phyloP scores from a whole-genome alignment of 306 rosid species.

The Albizia julibrissin region DNA sequence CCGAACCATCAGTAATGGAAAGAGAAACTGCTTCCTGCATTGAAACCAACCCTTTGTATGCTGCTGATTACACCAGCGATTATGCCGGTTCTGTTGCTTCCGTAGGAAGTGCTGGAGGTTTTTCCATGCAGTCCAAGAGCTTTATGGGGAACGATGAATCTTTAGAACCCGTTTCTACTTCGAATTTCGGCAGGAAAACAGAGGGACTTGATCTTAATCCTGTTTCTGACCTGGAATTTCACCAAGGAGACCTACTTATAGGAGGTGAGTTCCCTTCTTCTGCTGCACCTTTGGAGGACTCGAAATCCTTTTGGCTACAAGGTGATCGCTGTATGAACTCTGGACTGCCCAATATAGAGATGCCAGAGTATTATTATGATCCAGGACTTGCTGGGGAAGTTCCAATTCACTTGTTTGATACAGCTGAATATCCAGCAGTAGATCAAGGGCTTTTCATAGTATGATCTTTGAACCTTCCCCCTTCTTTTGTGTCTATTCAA shows the following conservation, averaged over 20 bases:
- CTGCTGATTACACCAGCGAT: conserved; percentile 37
- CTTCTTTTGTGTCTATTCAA: conserved; percentile 23
- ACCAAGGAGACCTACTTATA: conserved; percentile 36
- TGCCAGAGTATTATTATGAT: conserved; percentile 48
- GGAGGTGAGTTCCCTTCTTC: conserved; percentile 45
- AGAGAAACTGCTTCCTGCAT: conserved; percentile 40
- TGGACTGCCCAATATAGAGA: conserved; percentile 48
- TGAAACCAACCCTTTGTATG: conserved; percentile 44
- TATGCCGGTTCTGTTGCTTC: conserved; percentile 37
- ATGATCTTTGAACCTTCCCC: conserved; percentile 34
- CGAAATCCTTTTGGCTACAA: conserved; percentile 45
- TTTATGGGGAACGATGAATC: conserved; percentile 42
- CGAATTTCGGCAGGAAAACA: conserved; percentile 44
- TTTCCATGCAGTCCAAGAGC: conserved; percentile 45
- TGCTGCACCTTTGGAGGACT: conserved; percentile 49
- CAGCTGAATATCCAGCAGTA: conserved; percentile 52
- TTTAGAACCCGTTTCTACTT: conserved; percentile 46
- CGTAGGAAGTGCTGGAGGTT: conserved; percentile 34
- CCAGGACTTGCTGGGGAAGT: conserved; percentile 50
- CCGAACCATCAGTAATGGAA: conserved; percentile 40
- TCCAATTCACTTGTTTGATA: conserved; percentile 51
- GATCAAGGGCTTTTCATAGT: conserved; percentile 69
- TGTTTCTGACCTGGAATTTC: conserved; percentile 50
- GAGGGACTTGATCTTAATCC: conserved; percentile 40
- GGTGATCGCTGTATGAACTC: conserved; percentile 48